phyloP scores from a whole-genome alignment of 495 filamentous ascomycete species.

The Arthonia radiata region DNA sequence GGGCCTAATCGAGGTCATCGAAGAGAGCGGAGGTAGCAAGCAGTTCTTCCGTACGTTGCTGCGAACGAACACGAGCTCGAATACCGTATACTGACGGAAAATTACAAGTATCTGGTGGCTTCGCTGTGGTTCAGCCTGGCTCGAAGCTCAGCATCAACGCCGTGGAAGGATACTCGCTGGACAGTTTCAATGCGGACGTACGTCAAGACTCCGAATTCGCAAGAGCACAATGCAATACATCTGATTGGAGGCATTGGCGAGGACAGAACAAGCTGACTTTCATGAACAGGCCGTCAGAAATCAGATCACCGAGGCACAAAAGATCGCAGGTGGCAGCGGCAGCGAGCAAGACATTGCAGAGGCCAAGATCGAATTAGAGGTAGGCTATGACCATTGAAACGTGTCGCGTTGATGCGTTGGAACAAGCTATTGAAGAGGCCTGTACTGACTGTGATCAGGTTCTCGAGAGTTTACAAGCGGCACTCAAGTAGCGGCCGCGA shows the following conservation, averaged over 20 bases:
- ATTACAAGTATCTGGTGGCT: constrained; percentile 73
- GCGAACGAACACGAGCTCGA: background rate
- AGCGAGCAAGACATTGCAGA: constrained; percentile 96
- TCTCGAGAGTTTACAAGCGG: constrained; percentile 20
- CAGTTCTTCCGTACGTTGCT: constrained; percentile 84
- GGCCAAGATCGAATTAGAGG: constrained; percentile 97
- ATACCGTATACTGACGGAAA: constrained; percentile 3
- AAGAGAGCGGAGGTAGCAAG: constrained; percentile 82
- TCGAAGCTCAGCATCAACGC: constrained; percentile 93
- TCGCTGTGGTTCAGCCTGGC: constrained; percentile 88
- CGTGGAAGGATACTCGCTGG: constrained; percentile 76
- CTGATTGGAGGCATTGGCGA: background rate
- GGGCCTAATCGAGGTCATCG: constrained; percentile 80
- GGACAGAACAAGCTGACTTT: constrained; percentile 1
- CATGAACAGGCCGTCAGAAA: constrained; percentile 30
- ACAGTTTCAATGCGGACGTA: constrained; percentile 82
- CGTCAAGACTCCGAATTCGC: constrained; percentile 4
- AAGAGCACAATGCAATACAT: background rate
- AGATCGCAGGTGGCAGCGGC: constrained; percentile 70
- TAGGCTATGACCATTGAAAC: constrained; percentile 16
- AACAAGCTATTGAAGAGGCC: constrained; percentile 1
- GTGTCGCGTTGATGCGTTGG: background rate
- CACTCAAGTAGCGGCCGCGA: constrained; percentile 14
- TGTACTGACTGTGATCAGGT: constrained; percentile 8
- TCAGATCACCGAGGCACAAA: constrained; percentile 81